Evolutionary conservation across 1,284 basidiomycete species (phyloP).

Genomic region (Ustilago hordei): DNA sequence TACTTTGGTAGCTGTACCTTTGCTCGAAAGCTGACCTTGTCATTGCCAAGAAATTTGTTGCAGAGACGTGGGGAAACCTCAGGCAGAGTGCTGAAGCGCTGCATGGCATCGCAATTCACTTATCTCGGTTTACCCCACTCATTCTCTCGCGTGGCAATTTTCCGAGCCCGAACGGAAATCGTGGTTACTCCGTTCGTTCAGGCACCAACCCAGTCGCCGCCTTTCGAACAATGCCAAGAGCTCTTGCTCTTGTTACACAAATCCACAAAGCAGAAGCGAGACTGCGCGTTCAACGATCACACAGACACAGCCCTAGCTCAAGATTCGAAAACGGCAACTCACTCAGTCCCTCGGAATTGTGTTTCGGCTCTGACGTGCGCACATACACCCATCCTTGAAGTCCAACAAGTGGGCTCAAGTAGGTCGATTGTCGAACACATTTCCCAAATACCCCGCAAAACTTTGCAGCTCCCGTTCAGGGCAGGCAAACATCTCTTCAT

Average conservation of each 20-base stretch:
- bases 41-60: constrained; percentile 8
- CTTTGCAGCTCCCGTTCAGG: not conserved
- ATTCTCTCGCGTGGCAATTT: constrained; percentile 11
- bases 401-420: too few relatives aligned
- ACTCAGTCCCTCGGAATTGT: not conserved
- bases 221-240: constrained; percentile 2
- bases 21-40: not conserved
- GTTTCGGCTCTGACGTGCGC: not conserved
- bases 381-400: not conserved
- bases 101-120: constrained; percentile 6
- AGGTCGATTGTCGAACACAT: not conserved
- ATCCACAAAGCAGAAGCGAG: not conserved
- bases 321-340: constrained; percentile 1
- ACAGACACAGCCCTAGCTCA: not conserved
- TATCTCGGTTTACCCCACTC: constrained; percentile 11
- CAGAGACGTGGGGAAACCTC: constrained; percentile 5
- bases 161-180: constrained; percentile 21
- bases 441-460: not conserved
- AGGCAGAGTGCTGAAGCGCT: not conserved
- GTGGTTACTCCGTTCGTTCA: not conserved
- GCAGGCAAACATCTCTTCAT: not conserved
- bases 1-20: constrained; percentile 8
- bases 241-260: not conserved
- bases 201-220: not conserved
- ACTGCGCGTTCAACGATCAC: not conserved